Evolutionary conservation across 2,329 filamentous ascomycete species (phyloP).

Genomic region (Exophiala lecanii-corni): DNA sequence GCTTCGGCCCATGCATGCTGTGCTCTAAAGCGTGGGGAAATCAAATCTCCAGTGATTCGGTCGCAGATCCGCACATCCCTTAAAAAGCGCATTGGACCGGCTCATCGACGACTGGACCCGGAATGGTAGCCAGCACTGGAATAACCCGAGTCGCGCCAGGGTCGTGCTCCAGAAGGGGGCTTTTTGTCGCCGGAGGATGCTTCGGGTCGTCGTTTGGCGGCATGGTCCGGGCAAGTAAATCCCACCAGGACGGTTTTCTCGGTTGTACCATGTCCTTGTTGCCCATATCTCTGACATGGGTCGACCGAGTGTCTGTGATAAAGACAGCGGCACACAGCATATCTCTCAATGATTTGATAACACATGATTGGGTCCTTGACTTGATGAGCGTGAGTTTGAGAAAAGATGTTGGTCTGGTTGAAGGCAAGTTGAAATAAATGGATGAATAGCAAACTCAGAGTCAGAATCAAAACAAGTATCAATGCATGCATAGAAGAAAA

Average conservation of each 20-base stretch:
- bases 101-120: constrained; percentile 18
- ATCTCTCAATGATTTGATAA: constrained; percentile 79
- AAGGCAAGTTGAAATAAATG: constrained; percentile 8
- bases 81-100: no score
- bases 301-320: constrained; percentile 87
- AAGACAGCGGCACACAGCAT: constrained; percentile 79
- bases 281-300: constrained; percentile 70
- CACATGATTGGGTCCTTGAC: constrained; percentile 70
- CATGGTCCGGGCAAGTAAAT: constrained; percentile 65
- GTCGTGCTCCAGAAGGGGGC: constrained; percentile 9
- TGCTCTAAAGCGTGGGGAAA: no score
- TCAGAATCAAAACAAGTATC: no score
- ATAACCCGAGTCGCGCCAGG: constrained; percentile 33
- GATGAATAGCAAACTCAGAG: constrained; percentile 4
- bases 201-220: constrained; percentile 18
- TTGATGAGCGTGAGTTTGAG: no score
- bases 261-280: constrained; percentile 65
- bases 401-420: no score
- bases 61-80: no score
- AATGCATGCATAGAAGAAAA: no score
- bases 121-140: constrained; percentile 27
- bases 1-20: no score
- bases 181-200: constrained; percentile 10
- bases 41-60: no score
- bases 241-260: constrained; percentile 77